Percentiles rank a stretch among this genome's conserved stretches.
Conservation (phyloP, 2,329 filamentous ascomycete genomes). For the Fusarium sp. region DNA sequence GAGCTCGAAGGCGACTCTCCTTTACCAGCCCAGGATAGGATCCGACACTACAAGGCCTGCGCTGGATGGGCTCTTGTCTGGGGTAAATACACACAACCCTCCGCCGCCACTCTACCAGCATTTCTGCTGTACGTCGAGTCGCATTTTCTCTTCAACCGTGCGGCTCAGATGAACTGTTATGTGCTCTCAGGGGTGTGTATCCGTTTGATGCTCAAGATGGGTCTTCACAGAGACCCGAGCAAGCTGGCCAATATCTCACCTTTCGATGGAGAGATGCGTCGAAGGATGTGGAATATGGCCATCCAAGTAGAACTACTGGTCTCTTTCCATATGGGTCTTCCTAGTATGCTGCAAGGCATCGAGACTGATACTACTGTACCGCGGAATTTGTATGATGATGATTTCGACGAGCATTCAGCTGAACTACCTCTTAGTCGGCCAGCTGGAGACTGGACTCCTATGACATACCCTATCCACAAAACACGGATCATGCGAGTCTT, state of each 20-base stretch:
- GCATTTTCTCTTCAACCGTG: slow-evolving; percentile 65
- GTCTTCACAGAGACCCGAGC: slow-evolving; percentile 67
- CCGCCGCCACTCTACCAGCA: slow-evolving; percentile 61
- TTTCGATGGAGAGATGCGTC: slow-evolving; percentile 67
- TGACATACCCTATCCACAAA: slow-evolving; percentile 68
- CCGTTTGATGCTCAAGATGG: slow-evolving; percentile 70
- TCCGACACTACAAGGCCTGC: slow-evolving; percentile 62
- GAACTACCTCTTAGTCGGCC: slow-evolving; percentile 69
- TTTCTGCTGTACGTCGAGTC: slow-evolving; percentile 66
- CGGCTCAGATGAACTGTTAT: slow-evolving; percentile 67
- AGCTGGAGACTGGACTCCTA: slow-evolving; percentile 68
- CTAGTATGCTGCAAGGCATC: slow-evolving; percentile 72
- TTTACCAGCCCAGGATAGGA: slow-evolving; percentile 58
- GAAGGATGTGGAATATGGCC: slow-evolving; percentile 66
- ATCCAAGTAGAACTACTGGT: slow-evolving; percentile 73
- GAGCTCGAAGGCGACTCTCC: slow-evolving; percentile 59
- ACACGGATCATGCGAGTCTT: slow-evolving; percentile 62
- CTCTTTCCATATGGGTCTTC: slow-evolving; percentile 76
- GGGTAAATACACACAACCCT: slow-evolving; percentile 65
- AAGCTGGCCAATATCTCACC: slow-evolving; percentile 63
- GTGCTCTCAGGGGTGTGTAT: slow-evolving; percentile 63
- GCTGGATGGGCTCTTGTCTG: slow-evolving; percentile 65
- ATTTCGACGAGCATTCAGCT: slow-evolving; percentile 68
- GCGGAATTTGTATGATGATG: slow-evolving; percentile 73
- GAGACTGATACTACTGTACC: slow-evolving; percentile 73